Conservation (phyloP, 2,329 filamentous ascomycete species). For the Colletotrichum zoysiae region DNA sequence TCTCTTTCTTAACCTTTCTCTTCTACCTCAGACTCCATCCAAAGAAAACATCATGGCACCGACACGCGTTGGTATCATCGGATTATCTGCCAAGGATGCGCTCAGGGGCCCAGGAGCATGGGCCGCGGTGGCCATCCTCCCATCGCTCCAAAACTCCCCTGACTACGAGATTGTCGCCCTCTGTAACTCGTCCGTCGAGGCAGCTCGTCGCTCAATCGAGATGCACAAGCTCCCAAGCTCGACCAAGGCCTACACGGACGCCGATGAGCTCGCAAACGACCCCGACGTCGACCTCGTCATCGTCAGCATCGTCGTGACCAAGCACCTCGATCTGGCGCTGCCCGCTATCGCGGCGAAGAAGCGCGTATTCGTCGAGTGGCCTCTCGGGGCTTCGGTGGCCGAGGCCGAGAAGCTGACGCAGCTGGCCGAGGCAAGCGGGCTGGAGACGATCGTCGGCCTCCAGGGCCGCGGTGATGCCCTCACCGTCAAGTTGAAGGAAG, state of each 20-base stretch:
- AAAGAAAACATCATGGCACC: constrained; percentile 46
- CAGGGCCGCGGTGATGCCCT: constrained; percentile 59
- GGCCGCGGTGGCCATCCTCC: constrained; percentile 68
- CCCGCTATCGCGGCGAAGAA: constrained; percentile 66
- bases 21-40: too few relatives aligned
- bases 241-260: constrained; percentile 64
- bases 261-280: constrained; percentile 62
- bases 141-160: constrained; percentile 59
- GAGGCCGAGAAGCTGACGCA: constrained; percentile 58
- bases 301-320: constrained; percentile 65
- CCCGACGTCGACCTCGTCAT: constrained; percentile 67
- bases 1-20: too few relatives aligned
- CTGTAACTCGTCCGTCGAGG: constrained; percentile 61
- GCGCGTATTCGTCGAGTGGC: constrained; percentile 69
- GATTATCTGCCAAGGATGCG: constrained; percentile 65
- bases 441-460: constrained; percentile 60
- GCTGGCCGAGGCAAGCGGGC: constrained; percentile 55
- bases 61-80: constrained; percentile 69
- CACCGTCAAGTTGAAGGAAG: constrained; percentile 55
- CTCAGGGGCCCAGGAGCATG: constrained; percentile 62
- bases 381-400: constrained; percentile 57
- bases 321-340: constrained; percentile 59
- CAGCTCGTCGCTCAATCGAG: constrained; percentile 58
- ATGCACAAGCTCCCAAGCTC: constrained; percentile 56
- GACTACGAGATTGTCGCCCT: constrained; percentile 65